Evolutionary conservation across 2,329 filamentous ascomycete genomes (phyloP).

Genomic region (Xenoacremonium recifei): DNA sequence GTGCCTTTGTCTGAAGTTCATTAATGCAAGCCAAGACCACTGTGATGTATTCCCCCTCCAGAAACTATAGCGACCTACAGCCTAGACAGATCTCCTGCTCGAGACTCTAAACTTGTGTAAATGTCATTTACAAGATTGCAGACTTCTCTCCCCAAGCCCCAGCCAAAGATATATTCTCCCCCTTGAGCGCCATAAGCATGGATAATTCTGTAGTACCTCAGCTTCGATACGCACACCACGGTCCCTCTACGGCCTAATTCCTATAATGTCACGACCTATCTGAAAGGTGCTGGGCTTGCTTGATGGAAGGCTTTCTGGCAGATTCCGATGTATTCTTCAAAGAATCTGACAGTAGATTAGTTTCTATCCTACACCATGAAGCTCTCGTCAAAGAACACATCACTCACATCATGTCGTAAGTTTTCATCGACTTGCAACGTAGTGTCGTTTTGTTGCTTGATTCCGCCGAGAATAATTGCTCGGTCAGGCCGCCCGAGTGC

Average conservation of each 20-base stretch:
- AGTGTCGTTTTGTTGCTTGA: neutral
- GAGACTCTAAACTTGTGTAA: too few species aligned
- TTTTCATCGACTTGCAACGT: neutral
- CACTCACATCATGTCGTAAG: too few species aligned
- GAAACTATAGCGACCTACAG: too few species aligned
- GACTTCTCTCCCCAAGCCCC: slow-evolving; percentile 3
- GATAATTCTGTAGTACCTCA: slow-evolving; percentile 6
- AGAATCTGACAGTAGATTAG: neutral
- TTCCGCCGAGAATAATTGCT: slow-evolving; percentile 3
- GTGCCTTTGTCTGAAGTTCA: too few species aligned
- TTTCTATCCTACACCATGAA: neutral
- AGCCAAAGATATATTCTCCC: slow-evolving; percentile 8
- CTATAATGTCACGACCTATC: slow-evolving; percentile 5
- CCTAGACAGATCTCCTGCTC: too few species aligned
- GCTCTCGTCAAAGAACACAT: too few species aligned
- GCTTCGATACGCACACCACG: neutral
- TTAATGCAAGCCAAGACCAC: too few species aligned
- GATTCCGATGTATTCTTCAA: neutral
- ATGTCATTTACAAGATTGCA: slow-evolving; percentile 1
- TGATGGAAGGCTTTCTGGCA: neutral
- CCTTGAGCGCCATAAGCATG: slow-evolving; percentile 4
- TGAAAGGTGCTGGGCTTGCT: neutral
- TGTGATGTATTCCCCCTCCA: too few species aligned
- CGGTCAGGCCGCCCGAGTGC: slow-evolving; percentile 5
- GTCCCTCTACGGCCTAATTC: neutral